These are phyloP conservation scores for Lotus japonicus DNA, from an alignment of 306 rosid genomes.

Conservation along the genomic window DNA sequence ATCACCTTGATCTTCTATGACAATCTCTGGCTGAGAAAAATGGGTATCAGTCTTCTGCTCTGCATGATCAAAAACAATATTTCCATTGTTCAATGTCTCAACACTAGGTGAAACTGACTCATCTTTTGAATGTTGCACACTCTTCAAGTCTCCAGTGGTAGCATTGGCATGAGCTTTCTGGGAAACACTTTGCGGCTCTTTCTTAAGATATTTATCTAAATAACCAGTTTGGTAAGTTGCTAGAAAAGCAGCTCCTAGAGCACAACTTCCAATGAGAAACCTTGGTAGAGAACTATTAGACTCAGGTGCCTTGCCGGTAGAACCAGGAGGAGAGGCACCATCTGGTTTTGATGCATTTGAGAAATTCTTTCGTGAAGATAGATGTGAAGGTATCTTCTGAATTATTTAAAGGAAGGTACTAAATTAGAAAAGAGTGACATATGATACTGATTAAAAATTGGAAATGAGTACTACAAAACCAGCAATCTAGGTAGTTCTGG, in stretches of 20 bases:
- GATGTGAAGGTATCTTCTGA: conserved; percentile 44
- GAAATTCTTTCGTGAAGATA: conserved; percentile 47
- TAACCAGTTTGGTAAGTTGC: conserved; percentile 69
- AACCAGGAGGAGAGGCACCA: conserved; percentile 34
- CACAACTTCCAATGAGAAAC: conserved; percentile 57
- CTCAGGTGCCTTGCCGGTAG: conserved; percentile 42
- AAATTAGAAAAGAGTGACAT: conserved; percentile 3
- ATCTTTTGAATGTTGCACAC: conserved; percentile 29
- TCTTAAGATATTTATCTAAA: conserved; percentile 49
- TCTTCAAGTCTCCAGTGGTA: conserved; percentile 28
- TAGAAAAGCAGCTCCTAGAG: conserved; percentile 59
- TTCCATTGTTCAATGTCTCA: conserved; percentile 31
- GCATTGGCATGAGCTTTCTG: conserved; percentile 23
- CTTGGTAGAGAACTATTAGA: conserved; percentile 38
- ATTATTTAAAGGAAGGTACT: conserved; percentile 7
- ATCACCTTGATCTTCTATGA: conserved; percentile 32
- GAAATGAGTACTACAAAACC: background rate
- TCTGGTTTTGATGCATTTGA: conserved; percentile 44
- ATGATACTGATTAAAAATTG: background rate
- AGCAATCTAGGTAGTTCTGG: conserved; percentile 10
- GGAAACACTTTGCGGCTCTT: conserved; percentile 33
- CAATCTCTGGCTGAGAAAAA: conserved; percentile 37
- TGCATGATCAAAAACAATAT: conserved; percentile 28
- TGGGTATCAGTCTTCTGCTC: conserved; percentile 44
- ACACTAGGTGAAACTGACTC: conserved; percentile 30